These are phyloP conservation scores for Hypoxylon sp. DNA, from an alignment of 2,329 filamentous ascomycete genomes.

Conservation along the genomic window DNA sequence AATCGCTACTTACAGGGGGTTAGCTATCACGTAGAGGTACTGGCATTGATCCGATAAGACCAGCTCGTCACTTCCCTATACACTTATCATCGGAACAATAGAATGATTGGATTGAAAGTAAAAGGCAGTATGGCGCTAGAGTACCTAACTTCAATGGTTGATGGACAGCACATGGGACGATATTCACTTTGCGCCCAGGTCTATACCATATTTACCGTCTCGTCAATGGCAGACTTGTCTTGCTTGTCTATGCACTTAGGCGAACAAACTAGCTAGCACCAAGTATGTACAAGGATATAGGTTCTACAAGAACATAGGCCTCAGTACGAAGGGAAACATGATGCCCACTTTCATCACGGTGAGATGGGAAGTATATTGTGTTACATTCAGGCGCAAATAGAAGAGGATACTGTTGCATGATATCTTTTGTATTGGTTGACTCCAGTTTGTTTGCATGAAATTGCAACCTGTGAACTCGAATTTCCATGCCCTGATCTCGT, in stretches of 20 bases:
- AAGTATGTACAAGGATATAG: not conserved
- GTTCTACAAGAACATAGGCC: not conserved
- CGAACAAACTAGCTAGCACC: not conserved
- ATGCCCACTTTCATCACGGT: not conserved
- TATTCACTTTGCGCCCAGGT: not conserved
- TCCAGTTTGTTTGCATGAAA: too few species aligned
- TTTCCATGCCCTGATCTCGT: not conserved
- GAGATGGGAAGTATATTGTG: not conserved
- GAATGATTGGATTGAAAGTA: not conserved
- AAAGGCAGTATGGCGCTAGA: not conserved
- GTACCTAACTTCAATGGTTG: not conserved
- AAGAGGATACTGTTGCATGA: not conserved
- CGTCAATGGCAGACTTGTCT: not conserved
- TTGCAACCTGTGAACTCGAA: too few species aligned
- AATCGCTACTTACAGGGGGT: not conserved
- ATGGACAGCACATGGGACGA: not conserved
- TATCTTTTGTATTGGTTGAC: too few species aligned
- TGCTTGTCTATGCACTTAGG: not conserved
- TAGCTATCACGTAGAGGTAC: not conserved
- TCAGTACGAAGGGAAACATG: not conserved
- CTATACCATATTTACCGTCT: not conserved
- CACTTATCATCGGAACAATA: too few species aligned
- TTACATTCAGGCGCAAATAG: not conserved
- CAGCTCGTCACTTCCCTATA: not conserved
- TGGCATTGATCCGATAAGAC: not conserved